Evolutionary conservation across 1,284 basidiomycete species (phyloP).

Genomic region (Xerocomus nothofagi): DNA sequence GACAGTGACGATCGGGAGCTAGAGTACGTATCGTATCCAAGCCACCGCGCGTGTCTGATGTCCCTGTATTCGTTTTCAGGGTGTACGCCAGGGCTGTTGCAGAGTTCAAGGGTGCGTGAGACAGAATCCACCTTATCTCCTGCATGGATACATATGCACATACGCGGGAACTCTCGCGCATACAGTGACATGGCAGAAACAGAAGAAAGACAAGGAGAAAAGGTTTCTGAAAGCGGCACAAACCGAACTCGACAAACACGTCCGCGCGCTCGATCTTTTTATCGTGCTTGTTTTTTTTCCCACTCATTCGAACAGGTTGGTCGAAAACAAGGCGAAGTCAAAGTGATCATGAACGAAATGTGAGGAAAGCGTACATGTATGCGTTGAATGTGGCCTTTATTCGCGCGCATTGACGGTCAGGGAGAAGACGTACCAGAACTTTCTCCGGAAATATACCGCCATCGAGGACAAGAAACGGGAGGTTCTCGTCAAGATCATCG

Average conservation of each 20-base stretch:
- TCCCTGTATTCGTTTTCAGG: slow-evolving; percentile 8
- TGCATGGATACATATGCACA: neutral
- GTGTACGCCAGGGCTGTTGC: slow-evolving; percentile 33
- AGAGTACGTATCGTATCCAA: slow-evolving; percentile 21
- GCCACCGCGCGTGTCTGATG: neutral
- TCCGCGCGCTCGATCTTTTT: slow-evolving; percentile 5
- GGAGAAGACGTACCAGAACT: slow-evolving; percentile 29
- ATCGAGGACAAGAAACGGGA: slow-evolving; percentile 32
- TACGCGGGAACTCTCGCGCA: neutral
- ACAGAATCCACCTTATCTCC: neutral
- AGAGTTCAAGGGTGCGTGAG: slow-evolving; percentile 32
- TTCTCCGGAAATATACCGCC: slow-evolving; percentile 25
- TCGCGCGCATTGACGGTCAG: slow-evolving; percentile 11
- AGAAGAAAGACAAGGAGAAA: slow-evolving; percentile 36
- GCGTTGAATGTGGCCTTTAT: neutral
- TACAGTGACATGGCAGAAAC: slow-evolving; percentile 43
- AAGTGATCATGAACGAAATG: slow-evolving; percentile 27
- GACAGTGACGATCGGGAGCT: slow-evolving; percentile 32
- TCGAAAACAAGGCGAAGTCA: slow-evolving; percentile 21
- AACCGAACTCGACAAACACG: slow-evolving; percentile 34
- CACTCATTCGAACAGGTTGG: slow-evolving; percentile 16
- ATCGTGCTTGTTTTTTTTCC: neutral
- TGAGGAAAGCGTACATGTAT: slow-evolving; percentile 17
- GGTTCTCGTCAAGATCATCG: slow-evolving; percentile 29
- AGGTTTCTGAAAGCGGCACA: slow-evolving; percentile 32